These are phyloP conservation scores for Senna siamea DNA, from an alignment of 306 rosid genomes.

Conservation along the genomic window DNA sequence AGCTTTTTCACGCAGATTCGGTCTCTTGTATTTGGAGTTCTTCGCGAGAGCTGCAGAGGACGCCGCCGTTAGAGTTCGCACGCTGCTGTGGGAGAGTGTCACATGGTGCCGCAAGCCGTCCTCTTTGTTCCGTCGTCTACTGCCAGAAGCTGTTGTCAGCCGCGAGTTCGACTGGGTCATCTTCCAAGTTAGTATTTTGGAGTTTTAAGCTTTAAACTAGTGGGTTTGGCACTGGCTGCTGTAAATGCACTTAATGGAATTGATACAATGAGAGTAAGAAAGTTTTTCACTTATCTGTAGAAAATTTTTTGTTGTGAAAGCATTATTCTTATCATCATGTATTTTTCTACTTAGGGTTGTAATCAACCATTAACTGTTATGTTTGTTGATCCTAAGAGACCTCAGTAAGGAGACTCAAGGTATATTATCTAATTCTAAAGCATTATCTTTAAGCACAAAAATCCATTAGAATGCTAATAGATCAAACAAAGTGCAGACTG, in stretches of 20 bases:
- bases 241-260: slow-evolving; percentile 81
- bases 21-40: too few species aligned
- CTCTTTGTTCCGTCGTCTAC: too few species aligned
- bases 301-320: slow-evolving; percentile 23
- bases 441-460: slow-evolving; percentile 12
- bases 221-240: slow-evolving; percentile 87
- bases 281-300: background rate
- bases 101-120: too few species aligned
- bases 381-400: slow-evolving; percentile 97
- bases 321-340: slow-evolving; percentile 34
- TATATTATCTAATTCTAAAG: slow-evolving; percentile 29
- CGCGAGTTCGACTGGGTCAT: too few species aligned
- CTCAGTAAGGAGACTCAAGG: slow-evolving; percentile 93
- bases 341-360: slow-evolving; percentile 69
- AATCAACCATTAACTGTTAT: slow-evolving; percentile 90
- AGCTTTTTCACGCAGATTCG: too few species aligned
- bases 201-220: too few species aligned
- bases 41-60: too few species aligned
- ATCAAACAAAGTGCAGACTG: slow-evolving; percentile 5
- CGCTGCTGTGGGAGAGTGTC: too few species aligned
- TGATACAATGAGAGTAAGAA: slow-evolving; percentile 79
- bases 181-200: too few species aligned
- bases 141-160: too few species aligned
- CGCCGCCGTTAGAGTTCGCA: too few species aligned
- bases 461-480: background rate